Base-by-base conservation (phyloP, 2,329 filamentous ascomycete genomes). In the Lasiodiplodia hormozganensis region DNA sequence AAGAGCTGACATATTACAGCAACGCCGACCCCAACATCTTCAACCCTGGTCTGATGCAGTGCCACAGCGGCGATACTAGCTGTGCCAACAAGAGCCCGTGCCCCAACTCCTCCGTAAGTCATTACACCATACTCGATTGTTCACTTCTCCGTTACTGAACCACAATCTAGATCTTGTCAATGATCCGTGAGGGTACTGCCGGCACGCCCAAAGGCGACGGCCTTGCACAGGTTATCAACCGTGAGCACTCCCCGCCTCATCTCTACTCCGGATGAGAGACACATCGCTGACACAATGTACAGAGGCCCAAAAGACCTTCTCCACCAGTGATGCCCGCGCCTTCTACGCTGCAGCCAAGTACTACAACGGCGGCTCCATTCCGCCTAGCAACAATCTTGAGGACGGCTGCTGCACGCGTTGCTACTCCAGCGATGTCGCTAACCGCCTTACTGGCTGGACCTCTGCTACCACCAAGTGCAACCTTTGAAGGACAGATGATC, bases 341-440 rank as follows among this genome's bases (percentile, higher is more conserved):
- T 85, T 79, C 75, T 86, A 85, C 73, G 79, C 76, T 60, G 83
- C 81, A 0, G 82, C 83, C n/a, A 77, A 84, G 40, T 79, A 82
- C 43, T 86, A 86, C 77, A 86, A 86, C 73, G 82, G 82, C n/a
- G 84, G 84, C 18, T 76, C 74, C 25, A 72, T 84, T 73, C 69
- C 75, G 49, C 70, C 70, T 11, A 76, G 71, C 57, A 76, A 74
- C 47, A 78, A 83, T 70, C 73, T 82, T 7, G 77, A 80, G 51
- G 76, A 78, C 66, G 82, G 82, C 54, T 77, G 83, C 73, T 81
- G 79, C 38, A 85, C 84, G 21, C 79, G 81, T 70, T 86, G 84
- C 77, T 87, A 87, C 73, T 78, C 81, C 10, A 80, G 77, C 21
- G 85, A 87, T 70, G 77, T 87, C 70, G 85, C 85, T 58, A 85